Conservation (phyloP, 495 filamentous ascomycete species). For the Penicillium maclennaniae region DNA sequence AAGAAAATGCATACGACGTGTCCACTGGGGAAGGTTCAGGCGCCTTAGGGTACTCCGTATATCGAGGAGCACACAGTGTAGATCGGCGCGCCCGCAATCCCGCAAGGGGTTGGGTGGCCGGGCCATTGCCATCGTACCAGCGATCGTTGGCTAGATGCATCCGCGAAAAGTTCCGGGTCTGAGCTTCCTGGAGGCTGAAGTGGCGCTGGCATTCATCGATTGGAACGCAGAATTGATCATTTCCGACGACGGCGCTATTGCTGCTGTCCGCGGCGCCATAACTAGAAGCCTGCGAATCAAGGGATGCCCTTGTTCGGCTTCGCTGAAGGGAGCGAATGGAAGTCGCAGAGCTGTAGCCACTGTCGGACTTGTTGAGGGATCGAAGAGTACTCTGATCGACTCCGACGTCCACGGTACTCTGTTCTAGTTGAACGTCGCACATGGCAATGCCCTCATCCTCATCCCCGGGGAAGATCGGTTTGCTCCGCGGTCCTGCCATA, state of each 20-base stretch:
- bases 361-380: slow-evolving; percentile 37
- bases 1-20: background rate
- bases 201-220: slow-evolving; percentile 17
- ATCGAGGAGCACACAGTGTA: slow-evolving; percentile 26
- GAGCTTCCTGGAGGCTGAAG: slow-evolving; percentile 19
- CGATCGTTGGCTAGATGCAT: slow-evolving; percentile 12
- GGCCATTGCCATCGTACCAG: slow-evolving; percentile 22
- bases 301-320: slow-evolving; percentile 22
- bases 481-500: slow-evolving; percentile 4
- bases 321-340: slow-evolving; percentile 31
- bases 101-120: background rate
- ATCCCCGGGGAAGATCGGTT: slow-evolving; percentile 13
- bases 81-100: slow-evolving; percentile 17
- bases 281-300: slow-evolving; percentile 28
- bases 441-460: slow-evolving; percentile 35
- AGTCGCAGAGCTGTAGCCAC: slow-evolving; percentile 42
- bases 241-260: slow-evolving; percentile 1
- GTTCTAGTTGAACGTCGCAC: slow-evolving; percentile 16
- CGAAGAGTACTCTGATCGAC: slow-evolving; percentile 16
- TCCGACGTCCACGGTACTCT: slow-evolving; percentile 3
- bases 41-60: slow-evolving; percentile 17
- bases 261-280: slow-evolving; percentile 14
- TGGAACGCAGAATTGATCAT: background rate
- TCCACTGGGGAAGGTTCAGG: background rate
- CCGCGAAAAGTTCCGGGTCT: slow-evolving; percentile 15